Percentiles rank a stretch among this genome's conserved stretches.
These are phyloP conservation scores for Lepidium sativum DNA, from an alignment of 345 rosid genomes.

Conservation along the genomic window DNA sequence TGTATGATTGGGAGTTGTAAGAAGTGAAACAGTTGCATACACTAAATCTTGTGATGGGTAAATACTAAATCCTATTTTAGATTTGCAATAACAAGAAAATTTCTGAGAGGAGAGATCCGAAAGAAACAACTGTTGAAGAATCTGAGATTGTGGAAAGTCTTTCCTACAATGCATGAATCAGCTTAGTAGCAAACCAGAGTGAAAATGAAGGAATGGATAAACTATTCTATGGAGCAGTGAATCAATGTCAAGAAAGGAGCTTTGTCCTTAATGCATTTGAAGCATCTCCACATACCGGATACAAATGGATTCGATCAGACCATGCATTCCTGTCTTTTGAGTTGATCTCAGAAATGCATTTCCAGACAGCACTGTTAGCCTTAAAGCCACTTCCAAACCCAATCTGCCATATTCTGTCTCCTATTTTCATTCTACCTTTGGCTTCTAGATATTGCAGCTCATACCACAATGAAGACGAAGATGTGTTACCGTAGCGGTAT, in stretches of 20 bases:
- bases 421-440: constrained; percentile 46
- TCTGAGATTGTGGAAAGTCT: background rate
- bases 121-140: constrained; percentile 12
- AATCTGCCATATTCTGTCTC: constrained; percentile 48
- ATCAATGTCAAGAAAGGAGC: constrained; percentile 15
- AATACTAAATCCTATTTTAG: constrained; percentile 8
- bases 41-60: background rate
- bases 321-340: constrained; percentile 42
- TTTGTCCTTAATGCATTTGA: background rate
- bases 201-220: constrained; percentile 6
- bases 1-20: background rate
- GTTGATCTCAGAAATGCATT: constrained; percentile 35
- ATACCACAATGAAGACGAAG: constrained; percentile 69
- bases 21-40: background rate
- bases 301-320: constrained; percentile 43
- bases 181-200: constrained; percentile 8
- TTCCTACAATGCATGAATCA: constrained; percentile 15
- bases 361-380: constrained; percentile 58
- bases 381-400: constrained; percentile 75
- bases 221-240: constrained; percentile 11
- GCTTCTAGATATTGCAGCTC: constrained; percentile 59
- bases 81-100: background rate
- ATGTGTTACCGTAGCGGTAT: constrained; percentile 54
- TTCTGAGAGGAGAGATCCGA: constrained; percentile 1
- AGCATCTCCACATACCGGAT: constrained; percentile 32